Evolutionary conservation across 1,284 basidiomycete species (phyloP).

Genomic region (Cutaneotrichosporon sp.): DNA sequence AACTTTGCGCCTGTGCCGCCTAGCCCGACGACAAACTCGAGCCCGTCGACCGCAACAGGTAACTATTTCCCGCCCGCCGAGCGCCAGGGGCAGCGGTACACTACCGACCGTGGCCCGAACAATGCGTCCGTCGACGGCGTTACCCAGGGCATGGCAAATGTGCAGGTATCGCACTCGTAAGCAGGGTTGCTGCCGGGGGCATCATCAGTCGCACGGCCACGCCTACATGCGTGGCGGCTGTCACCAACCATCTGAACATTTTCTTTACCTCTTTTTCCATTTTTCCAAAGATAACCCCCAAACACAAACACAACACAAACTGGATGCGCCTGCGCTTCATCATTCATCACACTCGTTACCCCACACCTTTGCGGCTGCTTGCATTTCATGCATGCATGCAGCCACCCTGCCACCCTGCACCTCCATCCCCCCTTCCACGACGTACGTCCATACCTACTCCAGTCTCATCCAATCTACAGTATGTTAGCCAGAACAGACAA

Average conservation of each 20-base stretch:
- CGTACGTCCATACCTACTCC: not conserved
- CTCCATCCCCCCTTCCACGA: not conserved
- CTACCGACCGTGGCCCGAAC: not conserved
- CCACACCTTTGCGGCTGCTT: not conserved
- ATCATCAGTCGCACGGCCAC: too few species aligned
- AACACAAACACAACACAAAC: not conserved
- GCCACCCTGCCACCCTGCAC: constrained; percentile 7
- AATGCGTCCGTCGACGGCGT: constrained; percentile 22
- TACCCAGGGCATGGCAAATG: constrained; percentile 30
- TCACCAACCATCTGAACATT: not conserved
- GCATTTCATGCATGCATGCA: too few species aligned
- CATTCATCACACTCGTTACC: not conserved
- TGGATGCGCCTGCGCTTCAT: not conserved
- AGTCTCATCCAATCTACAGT: not conserved
- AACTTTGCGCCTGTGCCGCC: constrained; percentile 32
- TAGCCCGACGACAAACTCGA: constrained; percentile 23
- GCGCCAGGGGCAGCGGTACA: constrained; percentile 14
- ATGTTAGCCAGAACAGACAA: not conserved
- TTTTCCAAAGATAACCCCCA: too few species aligned
- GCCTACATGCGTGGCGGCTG: too few species aligned
- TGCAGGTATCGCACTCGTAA: constrained; percentile 29
- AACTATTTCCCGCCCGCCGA: constrained; percentile 24
- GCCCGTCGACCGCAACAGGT: constrained; percentile 9
- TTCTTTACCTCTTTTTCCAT: too few species aligned
- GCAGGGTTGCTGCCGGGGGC: too few species aligned